Evolutionary conservation across 2,329 filamentous ascomycete species (phyloP).

Genomic region (Aspergillus sp.): DNA sequence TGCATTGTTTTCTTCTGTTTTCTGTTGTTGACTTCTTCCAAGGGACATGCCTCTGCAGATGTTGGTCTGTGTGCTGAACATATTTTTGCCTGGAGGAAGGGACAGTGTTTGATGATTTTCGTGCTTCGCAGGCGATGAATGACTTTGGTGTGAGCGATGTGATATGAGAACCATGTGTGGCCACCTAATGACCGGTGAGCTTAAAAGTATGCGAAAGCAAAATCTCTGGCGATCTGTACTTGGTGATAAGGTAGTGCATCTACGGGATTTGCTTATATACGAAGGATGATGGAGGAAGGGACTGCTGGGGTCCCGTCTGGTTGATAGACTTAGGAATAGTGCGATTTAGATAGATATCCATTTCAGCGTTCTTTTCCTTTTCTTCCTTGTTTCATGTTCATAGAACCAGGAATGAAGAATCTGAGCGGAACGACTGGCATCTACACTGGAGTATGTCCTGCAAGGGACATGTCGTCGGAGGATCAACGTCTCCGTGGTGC

Average conservation of each 20-base stretch:
- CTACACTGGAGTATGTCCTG: background rate
- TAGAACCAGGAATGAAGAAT: background rate
- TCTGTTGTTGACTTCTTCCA: background rate
- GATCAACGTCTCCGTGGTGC: background rate
- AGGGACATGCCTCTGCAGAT: background rate
- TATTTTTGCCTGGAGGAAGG: background rate
- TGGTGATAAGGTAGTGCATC: background rate
- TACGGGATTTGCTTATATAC: background rate
- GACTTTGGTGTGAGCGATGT: background rate
- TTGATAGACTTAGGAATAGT: background rate
- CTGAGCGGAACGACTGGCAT: background rate
- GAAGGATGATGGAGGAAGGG: background rate
- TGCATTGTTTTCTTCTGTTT: conserved; percentile 7
- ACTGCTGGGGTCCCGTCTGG: background rate
- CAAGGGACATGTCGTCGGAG: background rate
- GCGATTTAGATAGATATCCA: background rate
- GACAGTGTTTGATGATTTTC: background rate
- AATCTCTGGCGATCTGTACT: background rate
- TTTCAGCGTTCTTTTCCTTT: background rate
- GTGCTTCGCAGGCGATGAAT: background rate
- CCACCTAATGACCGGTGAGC: background rate
- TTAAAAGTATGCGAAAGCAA: background rate
- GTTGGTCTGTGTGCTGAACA: no score
- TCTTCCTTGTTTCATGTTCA: background rate
- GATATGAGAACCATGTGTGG: background rate